Evolutionary conservation across 306 rosid genomes (phyloP).

Genomic region (Argentina anserina): DNA sequence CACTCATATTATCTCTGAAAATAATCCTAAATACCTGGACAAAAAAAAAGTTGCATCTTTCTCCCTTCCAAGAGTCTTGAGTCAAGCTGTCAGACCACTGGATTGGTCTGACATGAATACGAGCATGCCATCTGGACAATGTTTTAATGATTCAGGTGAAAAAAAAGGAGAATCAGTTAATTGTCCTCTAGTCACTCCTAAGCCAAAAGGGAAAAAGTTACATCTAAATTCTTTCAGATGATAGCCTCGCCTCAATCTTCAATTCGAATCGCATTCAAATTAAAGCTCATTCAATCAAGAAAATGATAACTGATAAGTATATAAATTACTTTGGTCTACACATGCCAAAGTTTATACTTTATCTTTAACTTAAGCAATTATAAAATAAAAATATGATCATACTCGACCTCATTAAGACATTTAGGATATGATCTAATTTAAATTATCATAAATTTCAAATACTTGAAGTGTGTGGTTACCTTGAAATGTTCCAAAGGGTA

Average conservation of each 20-base stretch:
- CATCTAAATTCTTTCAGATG: background rate
- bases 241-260: background rate
- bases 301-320: background rate
- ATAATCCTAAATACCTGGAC: too few relatives aligned
- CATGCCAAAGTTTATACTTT: background rate
- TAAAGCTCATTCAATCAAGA: background rate
- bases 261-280: background rate
- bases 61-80: too few relatives aligned
- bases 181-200: background rate
- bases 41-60: too few relatives aligned
- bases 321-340: background rate
- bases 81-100: too few relatives aligned
- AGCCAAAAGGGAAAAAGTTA: background rate
- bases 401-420: background rate
- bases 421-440: background rate
- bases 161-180: too few relatives aligned
- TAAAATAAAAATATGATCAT: background rate
- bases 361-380: background rate
- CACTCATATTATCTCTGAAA: too few relatives aligned
- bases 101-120: too few relatives aligned
- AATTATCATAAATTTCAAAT: background rate
- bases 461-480: slow-evolving; percentile 37
- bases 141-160: too few relatives aligned
- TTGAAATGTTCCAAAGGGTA: slow-evolving; percentile 73
- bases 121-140: too few relatives aligned